Conservation (phyloP, 768 basidiomycete species). For the Tylopilus felleus region DNA sequence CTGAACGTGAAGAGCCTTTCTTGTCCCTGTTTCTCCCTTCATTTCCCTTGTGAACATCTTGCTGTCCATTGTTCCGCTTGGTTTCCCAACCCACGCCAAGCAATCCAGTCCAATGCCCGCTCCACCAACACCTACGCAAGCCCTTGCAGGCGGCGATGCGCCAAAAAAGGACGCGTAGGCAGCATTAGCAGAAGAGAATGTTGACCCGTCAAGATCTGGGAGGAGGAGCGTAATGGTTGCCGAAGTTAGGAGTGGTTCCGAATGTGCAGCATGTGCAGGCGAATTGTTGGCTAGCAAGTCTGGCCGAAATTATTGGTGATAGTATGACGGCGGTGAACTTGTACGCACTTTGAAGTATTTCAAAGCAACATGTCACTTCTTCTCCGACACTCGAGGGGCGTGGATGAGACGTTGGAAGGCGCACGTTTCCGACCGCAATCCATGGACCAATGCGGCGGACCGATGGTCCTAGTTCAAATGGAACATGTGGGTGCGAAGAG, state of each 20-base stretch:
- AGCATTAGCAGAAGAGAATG: constrained; percentile 74
- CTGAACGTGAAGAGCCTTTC: constrained; percentile 90
- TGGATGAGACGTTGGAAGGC: constrained; percentile 13
- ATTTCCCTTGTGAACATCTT: constrained; percentile 12
- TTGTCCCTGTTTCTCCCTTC: constrained; percentile 31
- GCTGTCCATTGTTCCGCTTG: background rate
- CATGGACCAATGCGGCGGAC: constrained; percentile 49
- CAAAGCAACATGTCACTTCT: constrained; percentile 71
- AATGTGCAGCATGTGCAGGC: constrained; percentile 24
- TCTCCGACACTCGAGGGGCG: constrained; percentile 63
- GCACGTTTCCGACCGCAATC: constrained; percentile 65
- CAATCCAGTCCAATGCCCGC: constrained; percentile 71
- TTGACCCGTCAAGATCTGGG: constrained; percentile 60
- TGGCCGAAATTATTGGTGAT: constrained; percentile 25
- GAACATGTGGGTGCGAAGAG: background rate
- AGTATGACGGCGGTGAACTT: background rate
- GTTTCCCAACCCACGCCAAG: constrained; percentile 53
- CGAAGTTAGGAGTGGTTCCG: constrained; percentile 17
- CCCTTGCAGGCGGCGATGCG: constrained; percentile 86
- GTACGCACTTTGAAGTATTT: constrained; percentile 52
- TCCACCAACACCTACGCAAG: constrained; percentile 81
- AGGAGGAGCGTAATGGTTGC: constrained; percentile 80
- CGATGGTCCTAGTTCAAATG: constrained; percentile 9
- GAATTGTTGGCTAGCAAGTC: constrained; percentile 49
- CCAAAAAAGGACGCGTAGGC: constrained; percentile 84